Evolutionary conservation across 768 basidiomycete genomes (phyloP).

Genomic region (Phaeolepiota aurea): DNA sequence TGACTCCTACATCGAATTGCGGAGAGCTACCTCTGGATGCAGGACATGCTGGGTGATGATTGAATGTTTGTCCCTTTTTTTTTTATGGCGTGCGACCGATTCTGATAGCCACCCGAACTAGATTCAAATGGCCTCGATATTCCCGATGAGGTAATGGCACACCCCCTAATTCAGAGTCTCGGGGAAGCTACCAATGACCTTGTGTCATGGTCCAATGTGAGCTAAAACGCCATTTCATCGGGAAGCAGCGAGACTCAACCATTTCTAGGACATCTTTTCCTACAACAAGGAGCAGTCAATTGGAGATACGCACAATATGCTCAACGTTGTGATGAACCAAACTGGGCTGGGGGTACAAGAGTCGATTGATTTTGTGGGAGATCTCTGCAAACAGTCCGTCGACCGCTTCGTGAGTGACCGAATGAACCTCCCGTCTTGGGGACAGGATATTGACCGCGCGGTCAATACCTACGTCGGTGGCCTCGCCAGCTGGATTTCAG

Average conservation of each 20-base stretch:
- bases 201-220: constrained; percentile 84
- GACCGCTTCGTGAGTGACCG: constrained; percentile 52
- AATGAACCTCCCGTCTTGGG: constrained; percentile 59
- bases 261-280: constrained; percentile 69
- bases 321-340: constrained; percentile 69
- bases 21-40: constrained; percentile 75
- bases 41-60: constrained; percentile 78
- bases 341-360: constrained; percentile 61
- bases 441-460: constrained; percentile 53
- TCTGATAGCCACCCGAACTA: constrained; percentile 11
- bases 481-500: constrained; percentile 72
- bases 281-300: constrained; percentile 79
- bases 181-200: constrained; percentile 76
- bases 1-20: constrained; percentile 70
- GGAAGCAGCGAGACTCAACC: no score
- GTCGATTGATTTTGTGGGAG: constrained; percentile 70
- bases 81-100: constrained; percentile 1
- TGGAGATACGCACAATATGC: constrained; percentile 82
- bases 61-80: constrained; percentile 39
- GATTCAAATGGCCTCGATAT: constrained; percentile 69
- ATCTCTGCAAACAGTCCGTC: constrained; percentile 64
- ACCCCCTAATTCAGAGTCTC: constrained; percentile 56
- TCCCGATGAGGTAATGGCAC: constrained; percentile 76
- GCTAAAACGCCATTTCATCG: no score
- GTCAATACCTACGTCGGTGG: constrained; percentile 60